Evolutionary conservation across 2,329 filamentous ascomycete species (phyloP).

Genomic region (Parastagonospora nodorum): DNA sequence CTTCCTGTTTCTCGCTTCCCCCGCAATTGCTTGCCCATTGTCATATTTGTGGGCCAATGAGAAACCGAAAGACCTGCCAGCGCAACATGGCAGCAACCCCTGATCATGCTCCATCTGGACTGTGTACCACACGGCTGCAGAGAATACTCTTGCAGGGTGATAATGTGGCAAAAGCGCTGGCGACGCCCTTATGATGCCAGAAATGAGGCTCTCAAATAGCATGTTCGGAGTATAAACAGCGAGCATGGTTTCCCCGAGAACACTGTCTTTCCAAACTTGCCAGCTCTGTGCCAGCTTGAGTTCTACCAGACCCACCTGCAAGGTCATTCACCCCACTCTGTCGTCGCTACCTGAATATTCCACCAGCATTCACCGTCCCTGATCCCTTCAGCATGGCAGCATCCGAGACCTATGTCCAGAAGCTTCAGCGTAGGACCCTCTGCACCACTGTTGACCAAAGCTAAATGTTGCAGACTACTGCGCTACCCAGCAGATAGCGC

Average conservation of each 20-base stretch:
- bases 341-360: conserved; percentile 16
- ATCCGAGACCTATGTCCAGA: conserved; percentile 37
- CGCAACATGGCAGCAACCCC: conserved; percentile 36
- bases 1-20: conserved; percentile 25
- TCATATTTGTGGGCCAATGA: conserved; percentile 37
- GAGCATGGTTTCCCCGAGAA: conserved; percentile 22
- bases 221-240: conserved; percentile 40
- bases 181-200: conserved; percentile 23
- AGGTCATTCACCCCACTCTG: conserved; percentile 24
- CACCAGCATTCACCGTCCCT: conserved; percentile 14
- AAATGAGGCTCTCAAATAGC: conserved; percentile 32
- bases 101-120: conserved; percentile 22
- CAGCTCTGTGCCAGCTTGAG: conserved; percentile 24
- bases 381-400: conserved; percentile 32
- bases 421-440: conserved; percentile 37
- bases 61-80: conserved; percentile 30
- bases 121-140: conserved; percentile 29
- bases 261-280: conserved; percentile 21
- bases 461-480: conserved; percentile 36
- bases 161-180: conserved; percentile 28
- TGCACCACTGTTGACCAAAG: conserved; percentile 3
- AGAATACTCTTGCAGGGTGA: conserved; percentile 23
- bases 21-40: conserved; percentile 30
- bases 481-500: conserved; percentile 39
- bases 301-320: conserved; percentile 28